Conservation (phyloP, 208 protist species). For the Acanthamoeba healyi region DNA sequence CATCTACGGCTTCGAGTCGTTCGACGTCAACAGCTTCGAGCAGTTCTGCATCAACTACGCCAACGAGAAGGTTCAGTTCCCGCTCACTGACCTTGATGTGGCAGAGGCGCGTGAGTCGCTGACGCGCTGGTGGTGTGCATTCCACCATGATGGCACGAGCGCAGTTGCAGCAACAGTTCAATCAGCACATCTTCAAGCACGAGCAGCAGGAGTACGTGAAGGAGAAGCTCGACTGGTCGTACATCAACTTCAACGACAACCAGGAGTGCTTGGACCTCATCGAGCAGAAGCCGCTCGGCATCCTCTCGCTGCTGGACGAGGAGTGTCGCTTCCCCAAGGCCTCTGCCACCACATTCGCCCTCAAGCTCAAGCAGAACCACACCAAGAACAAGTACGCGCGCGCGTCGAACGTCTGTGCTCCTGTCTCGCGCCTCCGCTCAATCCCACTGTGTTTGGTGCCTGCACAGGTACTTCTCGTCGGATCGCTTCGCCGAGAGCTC, state of each 20-base stretch:
- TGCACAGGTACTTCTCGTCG: neutral
- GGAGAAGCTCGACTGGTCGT: conserved; percentile 64
- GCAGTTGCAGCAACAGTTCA: conserved; percentile 88
- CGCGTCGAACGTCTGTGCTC: conserved; percentile 85
- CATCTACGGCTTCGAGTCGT: conserved; percentile 96
- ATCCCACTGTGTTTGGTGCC: conserved; percentile 69
- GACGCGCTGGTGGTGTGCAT: too few relatives aligned
- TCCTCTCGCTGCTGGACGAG: conserved; percentile 92
- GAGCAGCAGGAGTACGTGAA: conserved; percentile 90
- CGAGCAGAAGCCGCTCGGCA: conserved; percentile 88
- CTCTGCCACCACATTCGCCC: conserved; percentile 56
- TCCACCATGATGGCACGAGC: neutral
- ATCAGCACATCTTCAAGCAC: conserved; percentile 90
- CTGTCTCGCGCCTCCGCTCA: conserved; percentile 83
- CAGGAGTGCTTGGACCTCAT: conserved; percentile 84
- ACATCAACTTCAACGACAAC: conserved; percentile 72
- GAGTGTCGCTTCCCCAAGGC: conserved; percentile 88
- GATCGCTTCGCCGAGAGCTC: conserved; percentile 42
- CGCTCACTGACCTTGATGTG: neutral
- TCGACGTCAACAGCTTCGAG: conserved; percentile 91
- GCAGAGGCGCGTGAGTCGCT: too few relatives aligned
- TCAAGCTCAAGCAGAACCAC: conserved; percentile 58
- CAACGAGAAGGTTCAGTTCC: conserved; percentile 86
- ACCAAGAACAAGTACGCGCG: conserved; percentile 45
- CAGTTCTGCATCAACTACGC: conserved; percentile 92